Evolutionary conservation across 495 filamentous ascomycete genomes (phyloP), one percentile per base, ranked within the genome.

Genomic region (Neurospora pannonica): DNA sequence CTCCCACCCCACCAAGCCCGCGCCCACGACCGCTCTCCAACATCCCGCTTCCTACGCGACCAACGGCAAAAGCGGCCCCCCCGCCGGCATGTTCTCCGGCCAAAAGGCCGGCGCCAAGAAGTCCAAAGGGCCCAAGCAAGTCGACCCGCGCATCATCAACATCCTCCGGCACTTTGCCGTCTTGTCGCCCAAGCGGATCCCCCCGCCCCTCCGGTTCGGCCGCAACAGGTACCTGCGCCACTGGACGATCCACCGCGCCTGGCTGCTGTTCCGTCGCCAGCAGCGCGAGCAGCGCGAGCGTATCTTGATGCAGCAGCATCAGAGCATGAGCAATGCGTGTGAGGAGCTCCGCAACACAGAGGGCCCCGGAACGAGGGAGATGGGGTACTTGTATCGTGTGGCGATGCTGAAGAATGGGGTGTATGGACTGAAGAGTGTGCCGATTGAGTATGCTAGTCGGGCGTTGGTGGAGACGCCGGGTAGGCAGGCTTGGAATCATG

Each of bases 171-270:
- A 78, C 75, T 72, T 82, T 11, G 74, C 78, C 67, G 39, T 79
- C 19, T 78, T 81, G 37, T 78, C 76, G 36, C 80, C 80, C 4
- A 42, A 67, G 38, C 77, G 78, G 11, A 80, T 80, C 73, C 93
- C 93, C 0, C 90, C 93, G 3, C 94, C 95, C 3, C 88, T 98
- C 76, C 89, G 93, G 75, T 92, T 97, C 87, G 93, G 89, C 36
- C 93, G 95, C 76, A 92, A 92, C 85, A 92, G 96, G 72, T 88
- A 89, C 84, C 91, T 98, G 76, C 92, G 96, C 34, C 96, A 99
- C 86, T 99, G 97, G 96, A 97, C 96, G 71, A 98, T 99, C 86
- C 95, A 98, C 85, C 94, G 96, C 77, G 96, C 95, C 28, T 98
- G 94, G 92, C 85, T 92, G 74, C 82, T 97, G 60, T 90, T 89